Conservation (phyloP, 1,284 basidiomycete genomes). For the Boletellus deceptivus region DNA sequence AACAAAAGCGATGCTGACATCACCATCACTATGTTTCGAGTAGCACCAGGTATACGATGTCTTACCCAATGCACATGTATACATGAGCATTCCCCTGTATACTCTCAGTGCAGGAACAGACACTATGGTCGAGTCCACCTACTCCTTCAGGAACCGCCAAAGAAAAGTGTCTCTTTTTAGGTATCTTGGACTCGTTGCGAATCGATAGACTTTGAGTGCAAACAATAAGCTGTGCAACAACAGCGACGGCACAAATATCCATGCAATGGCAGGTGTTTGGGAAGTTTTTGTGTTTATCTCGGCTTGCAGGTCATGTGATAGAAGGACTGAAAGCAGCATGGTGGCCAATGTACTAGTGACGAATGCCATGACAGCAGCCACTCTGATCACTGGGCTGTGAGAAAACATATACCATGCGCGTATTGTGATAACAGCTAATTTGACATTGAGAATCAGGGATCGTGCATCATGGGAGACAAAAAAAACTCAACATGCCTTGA, state of each 20-base stretch:
- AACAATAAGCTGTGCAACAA: slow-evolving; percentile 21
- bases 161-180: slow-evolving; percentile 15
- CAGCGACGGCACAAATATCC: slow-evolving; percentile 18
- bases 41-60: background rate
- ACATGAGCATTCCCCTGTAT: slow-evolving; percentile 23
- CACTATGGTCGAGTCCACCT: background rate
- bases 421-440: slow-evolving; percentile 15
- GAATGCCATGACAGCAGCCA: slow-evolving; percentile 7
- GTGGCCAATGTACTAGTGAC: background rate
- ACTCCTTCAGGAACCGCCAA: slow-evolving; percentile 21
- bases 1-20: slow-evolving; percentile 19
- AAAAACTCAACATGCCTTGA: slow-evolving; percentile 6
- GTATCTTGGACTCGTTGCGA: slow-evolving; percentile 13
- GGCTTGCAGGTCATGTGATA: background rate
- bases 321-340: background rate
- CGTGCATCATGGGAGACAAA: too few relatives aligned
- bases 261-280: background rate
- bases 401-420: slow-evolving; percentile 28
- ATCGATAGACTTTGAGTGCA: slow-evolving; percentile 24
- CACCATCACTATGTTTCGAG: background rate
- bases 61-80: slow-evolving; percentile 15
- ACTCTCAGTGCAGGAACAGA: background rate
- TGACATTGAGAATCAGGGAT: background rate
- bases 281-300: background rate
- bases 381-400: slow-evolving; percentile 2